Conservation (phyloP, 331 rosid genomes). For the Quercus lobata region DNA sequence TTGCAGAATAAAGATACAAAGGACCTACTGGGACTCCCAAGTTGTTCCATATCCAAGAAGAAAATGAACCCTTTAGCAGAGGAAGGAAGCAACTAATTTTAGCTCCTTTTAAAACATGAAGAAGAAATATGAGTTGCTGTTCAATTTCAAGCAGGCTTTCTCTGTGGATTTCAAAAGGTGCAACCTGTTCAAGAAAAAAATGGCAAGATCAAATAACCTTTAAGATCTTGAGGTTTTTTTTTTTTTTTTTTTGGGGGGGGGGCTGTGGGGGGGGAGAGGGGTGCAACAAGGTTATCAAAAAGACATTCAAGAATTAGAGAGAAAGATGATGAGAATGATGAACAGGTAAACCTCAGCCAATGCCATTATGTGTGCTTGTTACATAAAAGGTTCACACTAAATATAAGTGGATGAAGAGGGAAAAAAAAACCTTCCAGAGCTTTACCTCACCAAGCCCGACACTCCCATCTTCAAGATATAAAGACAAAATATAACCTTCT, state of each 20-base stretch:
- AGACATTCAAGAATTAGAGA: not conserved
- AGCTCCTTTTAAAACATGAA: conserved; percentile 53
- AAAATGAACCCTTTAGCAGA: conserved; percentile 71
- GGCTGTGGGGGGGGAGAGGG: not conserved
- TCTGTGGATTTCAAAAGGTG: conserved; percentile 68
- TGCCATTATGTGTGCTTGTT: not conserved
- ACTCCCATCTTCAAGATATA: conserved; percentile 83
- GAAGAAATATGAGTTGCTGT: conserved; percentile 78
- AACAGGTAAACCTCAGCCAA: not conserved
- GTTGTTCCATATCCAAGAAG: conserved; percentile 79
- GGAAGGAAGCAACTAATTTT: conserved; percentile 59
- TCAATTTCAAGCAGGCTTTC: conserved; percentile 79
- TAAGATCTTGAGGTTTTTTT: not conserved
- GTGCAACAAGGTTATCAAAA: not conserved
- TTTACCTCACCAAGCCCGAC: conserved; percentile 94
- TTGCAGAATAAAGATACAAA: conserved; percentile 16
- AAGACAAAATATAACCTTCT: conserved; percentile 80
- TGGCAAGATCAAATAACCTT: not conserved
- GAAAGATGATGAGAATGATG: not conserved
- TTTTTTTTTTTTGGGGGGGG: not conserved
- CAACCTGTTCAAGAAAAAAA: conserved; percentile 56
- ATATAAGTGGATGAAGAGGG: not conserved
- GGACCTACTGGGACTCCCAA: conserved; percentile 76
- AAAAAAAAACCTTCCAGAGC: conserved; percentile 12
- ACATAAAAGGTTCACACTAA: not conserved